phyloP scores from a whole-genome alignment of 2,329 filamentous ascomycete species.

The Ilyonectria sp. region DNA sequence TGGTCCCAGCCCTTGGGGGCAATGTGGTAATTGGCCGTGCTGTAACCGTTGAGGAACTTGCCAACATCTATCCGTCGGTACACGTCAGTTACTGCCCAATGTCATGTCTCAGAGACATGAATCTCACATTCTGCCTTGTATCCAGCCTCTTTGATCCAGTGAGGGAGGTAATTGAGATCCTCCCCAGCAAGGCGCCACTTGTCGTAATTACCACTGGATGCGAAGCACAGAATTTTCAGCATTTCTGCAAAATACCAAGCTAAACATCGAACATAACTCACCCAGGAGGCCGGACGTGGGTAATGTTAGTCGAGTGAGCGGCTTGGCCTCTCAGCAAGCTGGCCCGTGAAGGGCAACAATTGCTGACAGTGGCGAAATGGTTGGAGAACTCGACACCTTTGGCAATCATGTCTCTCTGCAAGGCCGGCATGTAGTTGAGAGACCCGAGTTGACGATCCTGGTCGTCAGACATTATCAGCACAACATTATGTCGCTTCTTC shows the following conservation, averaged over 20 bases:
- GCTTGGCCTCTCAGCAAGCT: constrained; percentile 42
- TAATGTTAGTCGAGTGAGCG: constrained; percentile 49
- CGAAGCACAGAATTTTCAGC: too few species aligned
- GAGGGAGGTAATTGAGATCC: constrained; percentile 33
- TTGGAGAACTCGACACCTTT: constrained; percentile 44
- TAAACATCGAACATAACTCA: neutral
- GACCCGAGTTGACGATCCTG: constrained; percentile 39
- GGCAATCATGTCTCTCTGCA: constrained; percentile 35
- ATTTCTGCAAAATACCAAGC: too few species aligned
- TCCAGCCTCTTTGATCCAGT: constrained; percentile 35
- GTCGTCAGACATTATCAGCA: constrained; percentile 45
- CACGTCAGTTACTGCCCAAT: too few species aligned
- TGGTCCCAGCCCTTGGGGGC: constrained; percentile 34
- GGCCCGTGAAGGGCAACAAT: constrained; percentile 47
- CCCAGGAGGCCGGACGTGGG: constrained; percentile 24
- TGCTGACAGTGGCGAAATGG: constrained; percentile 46
- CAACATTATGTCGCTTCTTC: constrained; percentile 29
- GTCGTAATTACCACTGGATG: constrained; percentile 20
- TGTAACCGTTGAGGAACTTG: constrained; percentile 37
- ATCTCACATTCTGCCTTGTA: constrained; percentile 31
- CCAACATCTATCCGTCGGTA: constrained; percentile 22
- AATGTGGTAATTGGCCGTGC: constrained; percentile 22
- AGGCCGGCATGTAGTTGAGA: constrained; percentile 24
- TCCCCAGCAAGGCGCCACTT: constrained; percentile 25
- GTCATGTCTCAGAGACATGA: too few species aligned